phyloP scores from a whole-genome alignment of 148 eudicot genomes.

The Agrostemma githago region DNA sequence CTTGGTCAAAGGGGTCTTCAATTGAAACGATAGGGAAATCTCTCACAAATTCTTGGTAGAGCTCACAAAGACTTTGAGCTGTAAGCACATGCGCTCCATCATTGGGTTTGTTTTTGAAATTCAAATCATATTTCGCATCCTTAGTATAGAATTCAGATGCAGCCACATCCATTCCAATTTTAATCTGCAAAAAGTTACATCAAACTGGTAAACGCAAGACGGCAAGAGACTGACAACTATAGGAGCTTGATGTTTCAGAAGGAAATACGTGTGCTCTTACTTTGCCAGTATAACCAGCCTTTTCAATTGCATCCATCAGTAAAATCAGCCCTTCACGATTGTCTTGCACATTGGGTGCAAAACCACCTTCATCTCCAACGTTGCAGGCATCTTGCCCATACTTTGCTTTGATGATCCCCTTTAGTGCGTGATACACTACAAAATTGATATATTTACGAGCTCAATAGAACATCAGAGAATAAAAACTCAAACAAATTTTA shows the following conservation, averaged over 20 bases:
- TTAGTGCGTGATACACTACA: slow-evolving; percentile 82
- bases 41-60: slow-evolving; percentile 76
- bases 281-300: slow-evolving; percentile 97
- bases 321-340: slow-evolving; percentile 86
- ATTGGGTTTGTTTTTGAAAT: slow-evolving; percentile 96
- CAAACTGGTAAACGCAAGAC: slow-evolving; percentile 11
- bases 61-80: slow-evolving; percentile 68
- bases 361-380: slow-evolving; percentile 99
- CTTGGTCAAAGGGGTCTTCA: slow-evolving; percentile 99
- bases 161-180: slow-evolving; percentile 99
- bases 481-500: neutral
- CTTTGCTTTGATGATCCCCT: slow-evolving; percentile 93
- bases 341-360: slow-evolving; percentile 98
- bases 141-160: slow-evolving; percentile 94
- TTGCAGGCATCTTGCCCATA: slow-evolving; percentile 99
- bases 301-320: slow-evolving; percentile 93
- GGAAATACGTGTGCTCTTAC: slow-evolving; percentile 27
- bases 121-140: slow-evolving; percentile 85
- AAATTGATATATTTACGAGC: neutral
- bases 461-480: neutral
- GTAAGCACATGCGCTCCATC: slow-evolving; percentile 90
- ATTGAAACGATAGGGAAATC: slow-evolving; percentile 96
- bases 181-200: slow-evolving; percentile 55
- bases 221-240: neutral
- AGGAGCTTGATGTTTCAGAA: neutral